Conservation (phyloP, 108 stramenopile genomes). For the Nitzschia sp. region DNA sequence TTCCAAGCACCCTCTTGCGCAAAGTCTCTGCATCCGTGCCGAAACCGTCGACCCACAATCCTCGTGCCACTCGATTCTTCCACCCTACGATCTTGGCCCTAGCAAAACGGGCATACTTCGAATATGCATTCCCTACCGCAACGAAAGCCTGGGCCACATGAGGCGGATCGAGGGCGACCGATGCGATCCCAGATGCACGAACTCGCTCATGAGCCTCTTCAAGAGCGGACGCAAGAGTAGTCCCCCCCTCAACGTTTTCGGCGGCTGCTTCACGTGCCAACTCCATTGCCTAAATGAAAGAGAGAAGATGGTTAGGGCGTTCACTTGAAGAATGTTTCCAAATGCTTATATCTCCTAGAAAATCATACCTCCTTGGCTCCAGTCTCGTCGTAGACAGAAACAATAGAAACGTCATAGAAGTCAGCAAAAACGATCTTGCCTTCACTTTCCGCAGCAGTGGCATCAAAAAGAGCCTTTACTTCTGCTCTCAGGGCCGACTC, state of each 20-base stretch:
- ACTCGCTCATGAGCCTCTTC: slow-evolving; percentile 52
- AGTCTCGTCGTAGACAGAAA: slow-evolving; percentile 35
- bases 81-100: slow-evolving; percentile 71
- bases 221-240: slow-evolving; percentile 41
- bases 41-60: slow-evolving; percentile 66
- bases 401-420: slow-evolving; percentile 52
- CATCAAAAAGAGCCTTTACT: slow-evolving; percentile 60
- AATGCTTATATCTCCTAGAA: background rate
- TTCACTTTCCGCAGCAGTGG: slow-evolving; percentile 50
- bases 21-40: slow-evolving; percentile 60
- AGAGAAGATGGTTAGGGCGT: background rate
- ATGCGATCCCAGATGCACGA: slow-evolving; percentile 35
- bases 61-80: slow-evolving; percentile 67
- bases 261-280: slow-evolving; percentile 36
- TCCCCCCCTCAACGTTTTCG: slow-evolving; percentile 18
- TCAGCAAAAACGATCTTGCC: slow-evolving; percentile 35
- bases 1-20: slow-evolving; percentile 44
- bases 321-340: background rate
- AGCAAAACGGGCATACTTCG: slow-evolving; percentile 56
- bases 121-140: slow-evolving; percentile 66
- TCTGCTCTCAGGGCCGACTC: slow-evolving; percentile 34
- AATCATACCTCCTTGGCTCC: slow-evolving; percentile 41
- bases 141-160: slow-evolving; percentile 70
- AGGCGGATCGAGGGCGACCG: slow-evolving; percentile 68
- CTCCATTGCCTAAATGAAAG: slow-evolving; percentile 39